A percentile compares a stretch with the other conserved stretches of the same genome.
phyloP scores from a whole-genome alignment of 768 basidiomycete genomes.

The Tubosaeta sp. region DNA sequence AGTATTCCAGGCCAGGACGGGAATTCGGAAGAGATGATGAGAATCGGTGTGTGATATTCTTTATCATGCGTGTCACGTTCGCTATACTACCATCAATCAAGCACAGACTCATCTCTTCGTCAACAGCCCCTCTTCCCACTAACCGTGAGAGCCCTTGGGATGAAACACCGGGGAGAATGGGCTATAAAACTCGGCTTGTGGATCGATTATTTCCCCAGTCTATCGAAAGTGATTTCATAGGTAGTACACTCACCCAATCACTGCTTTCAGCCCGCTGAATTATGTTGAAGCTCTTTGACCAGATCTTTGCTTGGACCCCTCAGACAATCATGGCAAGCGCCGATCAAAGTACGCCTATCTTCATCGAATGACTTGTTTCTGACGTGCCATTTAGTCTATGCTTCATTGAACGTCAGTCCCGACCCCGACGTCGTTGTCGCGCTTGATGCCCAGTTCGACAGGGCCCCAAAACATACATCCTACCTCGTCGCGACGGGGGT shows the following conservation, averaged over 20 bases:
- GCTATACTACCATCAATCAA: neutral
- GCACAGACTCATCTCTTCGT: neutral
- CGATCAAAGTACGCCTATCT: neutral
- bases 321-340: neutral
- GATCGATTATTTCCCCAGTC: neutral
- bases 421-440: neutral
- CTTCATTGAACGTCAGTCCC: neutral
- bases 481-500: neutral
- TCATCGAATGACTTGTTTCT: neutral
- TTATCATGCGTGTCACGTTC: neutral
- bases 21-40: neutral
- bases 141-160: neutral
- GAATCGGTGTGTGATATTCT: neutral
- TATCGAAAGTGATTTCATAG: neutral
- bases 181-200: neutral
- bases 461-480: neutral
- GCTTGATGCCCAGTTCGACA: neutral
- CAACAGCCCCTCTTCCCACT: neutral
- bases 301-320: neutral
- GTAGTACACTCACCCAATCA: neutral
- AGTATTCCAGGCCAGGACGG: neutral
- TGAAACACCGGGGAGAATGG: neutral
- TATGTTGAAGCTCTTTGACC: neutral
- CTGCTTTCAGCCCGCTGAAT: neutral
- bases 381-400: neutral